Evolutionary conservation across 108 stramenopile genomes (phyloP), one percentile per base, ranked within the genome.

Genomic region (Nitzschia inconspicua): DNA sequence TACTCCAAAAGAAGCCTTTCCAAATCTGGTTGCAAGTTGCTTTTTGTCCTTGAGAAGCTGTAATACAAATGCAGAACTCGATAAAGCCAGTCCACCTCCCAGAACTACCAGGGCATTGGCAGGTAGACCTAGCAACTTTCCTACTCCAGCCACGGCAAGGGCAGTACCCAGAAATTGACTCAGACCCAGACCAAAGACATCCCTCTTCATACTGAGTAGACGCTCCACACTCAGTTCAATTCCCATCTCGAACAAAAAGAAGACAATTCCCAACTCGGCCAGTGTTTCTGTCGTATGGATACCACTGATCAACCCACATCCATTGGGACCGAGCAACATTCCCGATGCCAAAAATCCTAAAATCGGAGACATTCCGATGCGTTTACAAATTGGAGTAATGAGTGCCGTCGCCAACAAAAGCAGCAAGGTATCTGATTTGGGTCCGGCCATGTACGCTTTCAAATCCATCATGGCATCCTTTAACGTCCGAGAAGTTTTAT

Each of bases 161-260:
- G 95, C 86, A 7, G 95, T 93, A 8, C 81, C 44, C 1, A 73
- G 36, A 62, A 96, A 96, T 62, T 96, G 95, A 36, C 82, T 76
- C 22, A 93, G 62, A 13, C 97, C 97, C 48, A 96, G 51, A 16
- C 95, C 95, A 65, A 98, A 96, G 8, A 98, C 95, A 71, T 96
- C 95, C 23, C 85, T 80, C 64, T 77, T 73, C 95, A 96, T 94
- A 40, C 78, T 73, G 43, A 82, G 60, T 31, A 95, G 64, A 16
- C 90, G 75, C 35, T 91, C 92, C 53, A 95, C 54, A 57, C 89
- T 91, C 0, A 98, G 71, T 64, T 98, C 95, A 34, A 98, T 84
- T 26, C 97, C 97, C 97, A 98, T 98, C 68, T 98, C 97, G 62
- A 98, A 98, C 2, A 98, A 71, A 66, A 98, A 98, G 64, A 98